Percentiles rank a stretch among this genome's conserved stretches.
phyloP scores from a whole-genome alignment of 1,284 basidiomycete species.

The Trametes polyzona region DNA sequence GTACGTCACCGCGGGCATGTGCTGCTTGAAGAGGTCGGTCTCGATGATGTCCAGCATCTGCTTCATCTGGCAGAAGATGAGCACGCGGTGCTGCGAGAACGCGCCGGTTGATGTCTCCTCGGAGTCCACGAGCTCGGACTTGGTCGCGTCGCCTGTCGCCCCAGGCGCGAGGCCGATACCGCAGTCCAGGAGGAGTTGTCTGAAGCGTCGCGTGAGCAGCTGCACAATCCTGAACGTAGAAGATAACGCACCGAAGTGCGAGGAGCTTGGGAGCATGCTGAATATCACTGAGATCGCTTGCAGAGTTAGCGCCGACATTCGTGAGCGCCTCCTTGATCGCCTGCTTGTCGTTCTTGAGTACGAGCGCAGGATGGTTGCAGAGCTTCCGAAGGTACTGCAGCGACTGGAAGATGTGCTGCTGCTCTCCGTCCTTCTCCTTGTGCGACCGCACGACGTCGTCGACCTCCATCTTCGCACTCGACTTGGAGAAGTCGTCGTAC shows the following conservation, averaged over 20 bases:
- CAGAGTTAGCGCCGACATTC: slow-evolving; percentile 49
- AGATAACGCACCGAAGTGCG: slow-evolving; percentile 74
- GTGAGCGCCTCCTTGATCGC: slow-evolving; percentile 67
- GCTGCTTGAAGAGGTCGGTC: slow-evolving; percentile 85
- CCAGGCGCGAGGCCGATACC: slow-evolving; percentile 78
- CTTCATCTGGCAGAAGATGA: slow-evolving; percentile 99
- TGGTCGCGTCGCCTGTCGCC: slow-evolving; percentile 52
- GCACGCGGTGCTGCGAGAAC: slow-evolving; percentile 94
- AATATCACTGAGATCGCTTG: slow-evolving; percentile 72
- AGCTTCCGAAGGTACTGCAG: slow-evolving; percentile 97
- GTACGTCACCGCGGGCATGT: slow-evolving; percentile 97
- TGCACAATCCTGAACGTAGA: not conserved
- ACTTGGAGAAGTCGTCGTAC: slow-evolving; percentile 92
- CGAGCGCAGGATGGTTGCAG: slow-evolving; percentile 95
- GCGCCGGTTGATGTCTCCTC: slow-evolving; percentile 58
- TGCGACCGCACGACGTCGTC: slow-evolving; percentile 63
- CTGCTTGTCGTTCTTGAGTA: slow-evolving; percentile 72
- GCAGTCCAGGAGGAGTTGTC: slow-evolving; percentile 93
- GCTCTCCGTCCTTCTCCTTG: slow-evolving; percentile 48
- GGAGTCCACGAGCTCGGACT: slow-evolving; percentile 66
- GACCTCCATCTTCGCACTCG: slow-evolving; percentile 69
- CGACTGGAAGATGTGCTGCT: slow-evolving; percentile 94
- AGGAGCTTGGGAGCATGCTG: slow-evolving; percentile 93
- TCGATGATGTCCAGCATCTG: slow-evolving; percentile 99
- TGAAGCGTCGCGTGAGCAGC: slow-evolving; percentile 36